Evolutionary conservation across 306 rosid genomes (phyloP).

Genomic region (Rosa lucieae): DNA sequence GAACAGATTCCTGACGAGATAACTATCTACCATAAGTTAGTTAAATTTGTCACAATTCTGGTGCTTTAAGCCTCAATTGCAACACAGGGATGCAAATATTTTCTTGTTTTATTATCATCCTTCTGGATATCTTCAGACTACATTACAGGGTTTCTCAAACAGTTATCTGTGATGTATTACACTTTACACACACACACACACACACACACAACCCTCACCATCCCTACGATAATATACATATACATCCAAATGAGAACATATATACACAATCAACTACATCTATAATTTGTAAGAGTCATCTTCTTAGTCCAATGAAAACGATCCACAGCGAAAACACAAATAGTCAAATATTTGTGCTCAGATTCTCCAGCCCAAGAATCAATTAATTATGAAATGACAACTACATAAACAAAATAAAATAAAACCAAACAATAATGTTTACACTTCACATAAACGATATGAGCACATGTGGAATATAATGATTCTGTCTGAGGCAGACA

Average conservation of each 20-base stretch:
- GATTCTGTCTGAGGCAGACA: slow-evolving; percentile 1
- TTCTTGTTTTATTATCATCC: neutral
- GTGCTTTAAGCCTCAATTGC: neutral
- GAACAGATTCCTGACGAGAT: neutral
- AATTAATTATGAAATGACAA: neutral
- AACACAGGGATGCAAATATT: no score
- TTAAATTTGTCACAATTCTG: neutral
- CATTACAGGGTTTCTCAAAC: neutral
- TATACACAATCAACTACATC: neutral
- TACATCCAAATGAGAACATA: neutral
- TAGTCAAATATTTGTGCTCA: neutral
- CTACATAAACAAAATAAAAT: neutral
- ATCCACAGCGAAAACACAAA: neutral
- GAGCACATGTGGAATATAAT: neutral
- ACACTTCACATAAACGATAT: neutral
- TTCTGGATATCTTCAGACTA: neutral
- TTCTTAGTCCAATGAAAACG: neutral
- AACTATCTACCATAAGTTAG: neutral
- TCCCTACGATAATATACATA: neutral
- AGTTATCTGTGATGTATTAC: no score
- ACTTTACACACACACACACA: no score
- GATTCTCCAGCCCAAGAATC: neutral
- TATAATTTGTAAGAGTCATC: neutral
- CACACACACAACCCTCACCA: neutral
- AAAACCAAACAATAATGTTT: neutral